Evolutionary conservation across 108 stramenopile genomes (phyloP), one percentile per base, ranked within the genome.

Genomic region (Aurantiochytrium sp.): DNA sequence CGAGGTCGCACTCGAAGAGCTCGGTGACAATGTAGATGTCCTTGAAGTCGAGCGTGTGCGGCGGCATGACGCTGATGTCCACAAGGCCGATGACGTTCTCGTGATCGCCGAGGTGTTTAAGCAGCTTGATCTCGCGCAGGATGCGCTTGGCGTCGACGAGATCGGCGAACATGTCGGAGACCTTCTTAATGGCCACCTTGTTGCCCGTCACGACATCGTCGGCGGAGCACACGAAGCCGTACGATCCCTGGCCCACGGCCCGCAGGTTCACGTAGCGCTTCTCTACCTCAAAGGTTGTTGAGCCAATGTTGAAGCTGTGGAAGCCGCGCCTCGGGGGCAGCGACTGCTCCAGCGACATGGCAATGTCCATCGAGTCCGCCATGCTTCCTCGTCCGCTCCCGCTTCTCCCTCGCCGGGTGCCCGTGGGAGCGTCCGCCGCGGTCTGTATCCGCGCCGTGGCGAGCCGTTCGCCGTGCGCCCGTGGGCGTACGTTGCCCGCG

Each of bases 21-120:
- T 93, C 93, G 27, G 92, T 93, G 42, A 93, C 93, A 86, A 93
- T 93, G 88, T 93, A 93, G 27, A 93, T 90, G 86, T 93, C 93
- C 52, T 93, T 89, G 90, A 97, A 98, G 88, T 97, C 96, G 36
- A 95, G 89, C 65, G 94, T 95, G 37, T 90, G 89, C 36, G 94
- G 94, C 22, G 94, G 96, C 50, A 92, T 69, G 93, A 90, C 68
- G 32, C 87, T 93, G 89, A 93, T 91, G 87, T 93, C 93, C 19
- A 91, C 54, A 24, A 94, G 89, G 21, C 88, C 88, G 17, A 93
- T 90, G 21, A 94, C 68, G 86, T 94, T 93, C 55, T 88, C 90
- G 90, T 93, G 92, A 19, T 86, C 89, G 41, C 69, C 86, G 50
- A 93, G 90, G 41, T 93, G 92, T 1, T 92, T 88, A 45, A 94